Conservation (phyloP, 768 basidiomycete genomes). For the Lactarius akahatsu region DNA sequence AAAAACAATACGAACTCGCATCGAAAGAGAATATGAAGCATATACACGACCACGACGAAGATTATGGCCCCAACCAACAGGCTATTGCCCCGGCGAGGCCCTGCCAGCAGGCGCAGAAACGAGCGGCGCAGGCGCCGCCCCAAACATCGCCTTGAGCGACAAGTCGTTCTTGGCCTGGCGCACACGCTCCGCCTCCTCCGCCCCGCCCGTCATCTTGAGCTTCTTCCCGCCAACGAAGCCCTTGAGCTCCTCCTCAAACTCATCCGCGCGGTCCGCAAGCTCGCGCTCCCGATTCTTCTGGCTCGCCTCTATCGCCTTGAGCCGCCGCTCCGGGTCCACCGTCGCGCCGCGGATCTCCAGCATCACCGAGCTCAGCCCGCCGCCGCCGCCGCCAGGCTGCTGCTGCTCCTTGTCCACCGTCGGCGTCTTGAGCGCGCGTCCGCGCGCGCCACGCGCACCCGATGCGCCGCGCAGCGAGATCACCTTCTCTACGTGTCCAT, state of each 20-base stretch:
- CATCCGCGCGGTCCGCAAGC: slow-evolving; percentile 68
- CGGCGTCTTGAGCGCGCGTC: slow-evolving; percentile 54
- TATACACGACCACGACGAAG: neutral
- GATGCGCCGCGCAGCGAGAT: slow-evolving; percentile 62
- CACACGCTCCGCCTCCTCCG: slow-evolving; percentile 86
- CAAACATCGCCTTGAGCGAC: slow-evolving; percentile 90
- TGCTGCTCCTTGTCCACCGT: slow-evolving; percentile 64
- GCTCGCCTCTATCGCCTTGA: slow-evolving; percentile 91
- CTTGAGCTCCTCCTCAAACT: slow-evolving; percentile 77
- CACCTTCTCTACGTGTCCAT: slow-evolving; percentile 88
- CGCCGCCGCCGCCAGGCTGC: slow-evolving; percentile 20
- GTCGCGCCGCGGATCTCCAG: slow-evolving; percentile 84
- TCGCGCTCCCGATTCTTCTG: slow-evolving; percentile 80
- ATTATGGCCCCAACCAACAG: too few relatives aligned
- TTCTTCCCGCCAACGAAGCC: slow-evolving; percentile 88
- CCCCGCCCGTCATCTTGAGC: slow-evolving; percentile 93
- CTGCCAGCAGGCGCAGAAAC: neutral
- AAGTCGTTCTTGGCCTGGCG: slow-evolving; percentile 81
- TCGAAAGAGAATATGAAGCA: slow-evolving; percentile 14
- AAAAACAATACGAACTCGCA: too few relatives aligned
- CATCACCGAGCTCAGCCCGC: slow-evolving; percentile 75
- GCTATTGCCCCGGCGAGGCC: neutral
- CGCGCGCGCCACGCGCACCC: slow-evolving; percentile 38
- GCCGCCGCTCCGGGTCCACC: slow-evolving; percentile 76
- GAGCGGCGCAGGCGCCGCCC: slow-evolving; percentile 29